phyloP scores from a whole-genome alignment of 352 stramenopile species.

The Phytophthora quininea region DNA sequence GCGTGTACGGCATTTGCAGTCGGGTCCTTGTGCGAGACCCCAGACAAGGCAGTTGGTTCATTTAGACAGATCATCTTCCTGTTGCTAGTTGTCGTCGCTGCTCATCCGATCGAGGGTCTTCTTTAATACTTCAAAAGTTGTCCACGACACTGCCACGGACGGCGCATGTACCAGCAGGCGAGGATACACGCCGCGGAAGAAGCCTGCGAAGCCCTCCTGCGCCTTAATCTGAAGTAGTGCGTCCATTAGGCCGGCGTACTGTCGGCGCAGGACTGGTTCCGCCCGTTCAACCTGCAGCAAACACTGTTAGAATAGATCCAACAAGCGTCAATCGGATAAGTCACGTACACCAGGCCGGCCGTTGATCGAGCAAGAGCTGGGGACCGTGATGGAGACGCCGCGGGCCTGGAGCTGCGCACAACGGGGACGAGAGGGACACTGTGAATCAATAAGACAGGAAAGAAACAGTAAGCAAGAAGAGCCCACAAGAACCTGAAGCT shows the following conservation, averaged over 20 bases:
- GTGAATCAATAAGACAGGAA: constrained; percentile 47
- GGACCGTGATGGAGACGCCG: constrained; percentile 67
- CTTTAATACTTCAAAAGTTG: constrained; percentile 97
- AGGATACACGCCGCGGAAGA: constrained; percentile 95
- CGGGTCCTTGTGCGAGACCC: constrained; percentile 14
- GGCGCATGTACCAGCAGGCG: constrained; percentile 96
- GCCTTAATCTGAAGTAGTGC: constrained; percentile 88
- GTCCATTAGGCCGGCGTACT: constrained; percentile 80
- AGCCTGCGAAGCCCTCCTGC: constrained; percentile 93
- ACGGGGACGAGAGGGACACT: constrained; percentile 77
- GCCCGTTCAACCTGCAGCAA: constrained; percentile 26
- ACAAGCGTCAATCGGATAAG: background rate
- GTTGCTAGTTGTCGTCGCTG: constrained; percentile 31
- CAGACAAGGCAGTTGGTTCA: constrained; percentile 25
- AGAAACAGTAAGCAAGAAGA: constrained; percentile 45
- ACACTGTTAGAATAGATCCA: constrained; percentile 1
- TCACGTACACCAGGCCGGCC: constrained; percentile 44
- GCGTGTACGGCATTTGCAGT: constrained; percentile 1
- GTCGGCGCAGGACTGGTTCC: constrained; percentile 63
- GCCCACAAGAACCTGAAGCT: constrained; percentile 60
- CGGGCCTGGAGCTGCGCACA: constrained; percentile 76
- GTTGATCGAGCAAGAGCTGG: constrained; percentile 61
- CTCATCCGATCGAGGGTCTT: constrained; percentile 75
- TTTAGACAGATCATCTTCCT: constrained; percentile 19
- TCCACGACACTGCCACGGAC: constrained; percentile 98